phyloP scores from a whole-genome alignment of 1,139 yeast species.

The Magnusiomyces magnusii region DNA sequence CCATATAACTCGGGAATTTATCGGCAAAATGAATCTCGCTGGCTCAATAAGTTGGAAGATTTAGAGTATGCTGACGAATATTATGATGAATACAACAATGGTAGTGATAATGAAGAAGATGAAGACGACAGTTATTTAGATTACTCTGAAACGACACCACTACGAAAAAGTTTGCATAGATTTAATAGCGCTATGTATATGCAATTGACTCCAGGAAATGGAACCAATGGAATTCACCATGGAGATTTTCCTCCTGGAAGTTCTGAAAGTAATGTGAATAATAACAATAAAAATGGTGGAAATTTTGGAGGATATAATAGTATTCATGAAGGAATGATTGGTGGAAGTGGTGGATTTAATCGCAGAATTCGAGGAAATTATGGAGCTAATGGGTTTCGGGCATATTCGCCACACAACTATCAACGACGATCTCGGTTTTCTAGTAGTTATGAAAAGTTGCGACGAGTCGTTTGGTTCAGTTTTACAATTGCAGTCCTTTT shows the following conservation, averaged over 20 bases:
- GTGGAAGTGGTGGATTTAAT: background rate
- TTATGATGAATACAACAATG: constrained; percentile 14
- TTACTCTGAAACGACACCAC: constrained; percentile 13
- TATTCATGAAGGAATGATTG: background rate
- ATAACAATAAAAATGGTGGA: background rate
- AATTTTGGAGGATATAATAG: background rate
- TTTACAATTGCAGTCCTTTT: constrained; percentile 26
- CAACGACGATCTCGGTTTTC: constrained; percentile 20
- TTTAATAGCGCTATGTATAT: constrained; percentile 13
- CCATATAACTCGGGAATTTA: background rate
- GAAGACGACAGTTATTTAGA: constrained; percentile 20
- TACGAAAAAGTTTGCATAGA: constrained; percentile 17
- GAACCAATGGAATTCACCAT: background rate
- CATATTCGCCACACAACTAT: constrained; percentile 33
- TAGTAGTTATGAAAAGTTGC: constrained; percentile 23
- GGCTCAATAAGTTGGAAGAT: constrained; percentile 18
- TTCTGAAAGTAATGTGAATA: background rate
- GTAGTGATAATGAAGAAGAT: constrained; percentile 21
- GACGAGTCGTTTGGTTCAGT: constrained; percentile 28
- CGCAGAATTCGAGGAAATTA: constrained; percentile 9
- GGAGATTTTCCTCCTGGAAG: background rate
- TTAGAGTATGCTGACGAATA: constrained; percentile 30
- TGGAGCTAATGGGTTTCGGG: constrained; percentile 12
- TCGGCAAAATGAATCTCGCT: background rate
- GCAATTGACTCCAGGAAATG: constrained; percentile 6